Base-by-base conservation (phyloP, 768 basidiomycete species). In the Termitomyces sp. region DNA sequence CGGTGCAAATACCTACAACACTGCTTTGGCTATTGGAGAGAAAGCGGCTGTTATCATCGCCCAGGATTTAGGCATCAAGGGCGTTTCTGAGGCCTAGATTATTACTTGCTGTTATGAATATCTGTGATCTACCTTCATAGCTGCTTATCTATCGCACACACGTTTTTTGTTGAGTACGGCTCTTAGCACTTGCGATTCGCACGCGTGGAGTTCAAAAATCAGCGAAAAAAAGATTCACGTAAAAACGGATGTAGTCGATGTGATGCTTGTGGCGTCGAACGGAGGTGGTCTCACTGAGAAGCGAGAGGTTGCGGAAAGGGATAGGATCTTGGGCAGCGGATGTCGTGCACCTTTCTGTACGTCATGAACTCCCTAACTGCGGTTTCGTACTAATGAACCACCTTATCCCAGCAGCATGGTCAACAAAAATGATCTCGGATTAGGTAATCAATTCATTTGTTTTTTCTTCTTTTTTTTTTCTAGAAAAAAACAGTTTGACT, bases 21-120 rank as follows among this genome's bases (percentile, higher is more conserved):
- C 76, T 1, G 75, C 76, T 8, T 64, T 79, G 18, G 74, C 73
- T 0, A 74, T 88, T 44, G 85, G 83, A 8, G 85, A 87, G 69
- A 87, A 87, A 67, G 84, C 83, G 0, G 83, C 85, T 0, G 62
- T 77, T 6, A 77, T 87, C 44, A 84, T 88, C 37, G 81, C 80
- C 1, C 75, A 85, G 55, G 86, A 86, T 22, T 57, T 79, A 42
- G 71, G 69, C 12, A 71, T 74, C 45, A 61, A 55, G 42, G 63
- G 61, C 12, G 59, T 66, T 50, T 34, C 55, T 55, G 64, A 65
- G 18, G 50, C 45, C 18, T 64, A 58, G 16, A 5, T 24, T 7
- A 39, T 45, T 24, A 22, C 6, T 12, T 20, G 22, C 44, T 24
- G 41, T 1, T 36, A 39, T 0, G 6, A 44, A 20, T 31, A 4